A percentile compares a stretch with the other conserved stretches of the same genome.
phyloP scores from a whole-genome alignment of 192 early-diverging fungal species.

The Podila minutissima region DNA sequence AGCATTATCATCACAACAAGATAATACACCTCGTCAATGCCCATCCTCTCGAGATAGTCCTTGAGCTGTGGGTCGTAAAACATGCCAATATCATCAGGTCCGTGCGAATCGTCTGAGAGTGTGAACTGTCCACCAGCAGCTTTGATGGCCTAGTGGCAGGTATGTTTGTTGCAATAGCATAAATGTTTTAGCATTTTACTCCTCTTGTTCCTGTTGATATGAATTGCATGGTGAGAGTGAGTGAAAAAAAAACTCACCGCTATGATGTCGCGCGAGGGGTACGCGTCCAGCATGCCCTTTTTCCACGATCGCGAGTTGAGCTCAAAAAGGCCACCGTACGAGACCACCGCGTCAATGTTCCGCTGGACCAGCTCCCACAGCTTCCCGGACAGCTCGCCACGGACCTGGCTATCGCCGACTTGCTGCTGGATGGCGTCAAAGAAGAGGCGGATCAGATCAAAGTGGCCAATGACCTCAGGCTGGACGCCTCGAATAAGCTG shows the following conservation, averaged over 20 bases:
- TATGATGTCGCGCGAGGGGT: constrained; percentile 89
- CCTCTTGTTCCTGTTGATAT: background rate
- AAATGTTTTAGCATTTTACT: too few species aligned
- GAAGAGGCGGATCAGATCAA: constrained; percentile 94
- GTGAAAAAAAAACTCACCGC: constrained; percentile 55
- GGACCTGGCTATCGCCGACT: background rate
- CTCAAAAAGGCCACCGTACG: constrained; percentile 91
- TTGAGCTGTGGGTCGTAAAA: constrained; percentile 77
- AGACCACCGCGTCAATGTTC: constrained; percentile 84
- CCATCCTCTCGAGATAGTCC: constrained; percentile 76
- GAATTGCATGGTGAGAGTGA: background rate
- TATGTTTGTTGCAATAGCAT: background rate
- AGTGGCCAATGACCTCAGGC: constrained; percentile 93
- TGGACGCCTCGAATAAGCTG: constrained; percentile 74
- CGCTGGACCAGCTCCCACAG: constrained; percentile 69
- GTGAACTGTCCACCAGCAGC: constrained; percentile 78
- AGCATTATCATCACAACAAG: constrained; percentile 16
- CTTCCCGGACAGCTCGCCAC: constrained; percentile 27
- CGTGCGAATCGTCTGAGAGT: constrained; percentile 95
- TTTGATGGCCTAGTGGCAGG: constrained; percentile 61
- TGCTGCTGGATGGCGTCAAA: constrained; percentile 43
- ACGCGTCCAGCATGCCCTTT: constrained; percentile 85
- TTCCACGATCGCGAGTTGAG: constrained; percentile 95
- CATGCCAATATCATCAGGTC: constrained; percentile 87
- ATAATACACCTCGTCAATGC: constrained; percentile 64